phyloP scores from a whole-genome alignment of 257 asterid genomes.

The Orobanche coerulescens region DNA sequence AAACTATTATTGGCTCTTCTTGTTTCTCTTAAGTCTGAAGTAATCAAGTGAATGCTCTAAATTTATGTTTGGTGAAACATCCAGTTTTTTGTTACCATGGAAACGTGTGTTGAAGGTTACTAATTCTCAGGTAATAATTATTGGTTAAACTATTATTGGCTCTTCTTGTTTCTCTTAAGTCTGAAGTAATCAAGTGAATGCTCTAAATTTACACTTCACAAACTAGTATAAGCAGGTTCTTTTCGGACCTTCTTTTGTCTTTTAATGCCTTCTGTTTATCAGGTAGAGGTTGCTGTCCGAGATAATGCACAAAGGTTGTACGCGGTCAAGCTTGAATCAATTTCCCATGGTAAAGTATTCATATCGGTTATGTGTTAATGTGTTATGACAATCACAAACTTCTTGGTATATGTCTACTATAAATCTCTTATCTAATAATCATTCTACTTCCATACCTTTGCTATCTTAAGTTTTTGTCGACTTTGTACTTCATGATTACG shows the following conservation, averaged over 20 bases:
- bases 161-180: constrained; percentile 1
- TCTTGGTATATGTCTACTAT: not conserved
- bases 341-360: constrained; percentile 63
- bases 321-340: constrained; percentile 52
- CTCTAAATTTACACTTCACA: not conserved
- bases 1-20: too few species aligned
- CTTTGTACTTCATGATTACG: too few species aligned
- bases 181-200: not conserved
- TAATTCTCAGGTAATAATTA: constrained; percentile 82
- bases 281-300: constrained; percentile 95
- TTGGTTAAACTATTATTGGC: not conserved
- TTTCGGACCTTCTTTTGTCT: not conserved
- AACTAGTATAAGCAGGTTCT: not conserved
- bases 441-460: too few species aligned
- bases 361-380: not conserved
- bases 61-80: constrained; percentile 93
- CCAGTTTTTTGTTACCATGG: constrained; percentile 98
- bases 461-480: too few species aligned
- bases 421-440: too few species aligned
- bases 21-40: too few species aligned
- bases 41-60: too few species aligned
- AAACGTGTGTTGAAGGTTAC: constrained; percentile 92
- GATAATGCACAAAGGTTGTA: constrained; percentile 89
- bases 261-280: constrained; percentile 22
- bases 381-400: not conserved